Conservation (phyloP, 345 rosid species). For the Psidium guajava region DNA sequence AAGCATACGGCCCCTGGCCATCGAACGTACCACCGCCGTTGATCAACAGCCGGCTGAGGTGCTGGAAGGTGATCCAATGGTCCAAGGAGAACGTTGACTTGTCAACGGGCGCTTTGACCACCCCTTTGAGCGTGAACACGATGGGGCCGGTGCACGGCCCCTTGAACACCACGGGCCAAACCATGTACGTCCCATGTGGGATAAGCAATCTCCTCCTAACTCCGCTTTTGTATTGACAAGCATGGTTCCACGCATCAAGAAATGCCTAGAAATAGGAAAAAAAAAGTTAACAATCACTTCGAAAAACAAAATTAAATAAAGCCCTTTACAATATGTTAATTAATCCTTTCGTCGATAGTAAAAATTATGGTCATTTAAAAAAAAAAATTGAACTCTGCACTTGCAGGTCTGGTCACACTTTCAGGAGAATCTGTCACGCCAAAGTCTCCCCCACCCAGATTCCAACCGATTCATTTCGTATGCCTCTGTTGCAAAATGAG, state of each 20-base stretch:
- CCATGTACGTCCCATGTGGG: conserved; percentile 13
- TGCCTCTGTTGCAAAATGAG: too few relatives aligned
- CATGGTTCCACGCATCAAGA: conserved; percentile 8
- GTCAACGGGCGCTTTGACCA: conserved; percentile 4
- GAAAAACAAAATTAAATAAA: not conserved
- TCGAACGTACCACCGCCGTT: conserved; percentile 11
- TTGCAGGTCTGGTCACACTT: not conserved
- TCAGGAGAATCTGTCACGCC: not conserved
- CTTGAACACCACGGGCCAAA: not conserved
- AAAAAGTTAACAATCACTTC: not conserved
- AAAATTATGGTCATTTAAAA: not conserved
- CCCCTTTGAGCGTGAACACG: conserved; percentile 2
- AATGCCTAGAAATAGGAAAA: conserved; percentile 4
- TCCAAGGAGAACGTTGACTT: not conserved
- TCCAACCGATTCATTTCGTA: not conserved
- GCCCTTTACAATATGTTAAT: not conserved
- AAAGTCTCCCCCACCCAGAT: not conserved
- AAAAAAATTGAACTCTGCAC: not conserved
- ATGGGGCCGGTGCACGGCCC: conserved; percentile 27
- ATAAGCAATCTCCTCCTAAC: not conserved
- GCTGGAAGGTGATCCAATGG: conserved; percentile 13
- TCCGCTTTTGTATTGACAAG: conserved; percentile 1
- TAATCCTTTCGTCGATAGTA: not conserved
- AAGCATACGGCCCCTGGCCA: conserved; percentile 17
- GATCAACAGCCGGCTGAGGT: conserved; percentile 3